Base-by-base conservation (phyloP, 2,329 filamentous ascomycete genomes). In the Apiospora pterosperma region DNA sequence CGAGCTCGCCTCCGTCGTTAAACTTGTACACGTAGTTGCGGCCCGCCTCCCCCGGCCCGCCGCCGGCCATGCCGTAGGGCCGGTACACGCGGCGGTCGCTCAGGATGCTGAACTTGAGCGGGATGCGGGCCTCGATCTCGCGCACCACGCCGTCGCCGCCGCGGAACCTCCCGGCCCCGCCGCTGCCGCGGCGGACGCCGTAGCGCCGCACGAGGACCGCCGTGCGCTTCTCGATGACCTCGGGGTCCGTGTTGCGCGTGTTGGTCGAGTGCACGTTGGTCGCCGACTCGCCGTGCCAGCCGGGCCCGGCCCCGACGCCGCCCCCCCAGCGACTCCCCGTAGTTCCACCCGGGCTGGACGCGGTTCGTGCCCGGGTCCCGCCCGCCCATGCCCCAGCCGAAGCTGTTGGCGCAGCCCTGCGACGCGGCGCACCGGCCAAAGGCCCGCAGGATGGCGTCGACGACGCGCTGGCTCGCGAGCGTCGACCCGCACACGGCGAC, bases 241-340 rank as follows among this genome's bases (percentile, higher is more conserved):
- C 90, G 0, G 87, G 82, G 71, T 92, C 90, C 0, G 90, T 92
- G 72, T 92, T 92, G 14, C 89, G 83, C 3, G 89, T 92, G 71
- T 92, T 92, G 3, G 90, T 92, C 88, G 91, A 91, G 74, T 92
- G 89, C 1, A 87, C 89, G 71, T 92, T 88, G 8, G 91, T 88
- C 21, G 88, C 89, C 28, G 79, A 84, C 4, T 87, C 88, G 34
- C 90, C 90, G 66, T 89, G 80, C 89, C 88, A 91, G 10, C 81
- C 80, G 0, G 85, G 82, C 0, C 89, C 88, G 1, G 89, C 90
- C 23, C 90, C 90, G 31, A 82, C 85, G 0, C 90, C 90, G 25
- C 90, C 90, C 2, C n/a, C 87, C 87, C 67, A 92, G 91, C 3
- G 90, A 92, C 74, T 92, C 90, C 73, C 92, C 92, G 79, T 92